phyloP scores from a whole-genome alignment of 2,329 filamentous ascomycete genomes.

The Tolypocladium inflatum region DNA sequence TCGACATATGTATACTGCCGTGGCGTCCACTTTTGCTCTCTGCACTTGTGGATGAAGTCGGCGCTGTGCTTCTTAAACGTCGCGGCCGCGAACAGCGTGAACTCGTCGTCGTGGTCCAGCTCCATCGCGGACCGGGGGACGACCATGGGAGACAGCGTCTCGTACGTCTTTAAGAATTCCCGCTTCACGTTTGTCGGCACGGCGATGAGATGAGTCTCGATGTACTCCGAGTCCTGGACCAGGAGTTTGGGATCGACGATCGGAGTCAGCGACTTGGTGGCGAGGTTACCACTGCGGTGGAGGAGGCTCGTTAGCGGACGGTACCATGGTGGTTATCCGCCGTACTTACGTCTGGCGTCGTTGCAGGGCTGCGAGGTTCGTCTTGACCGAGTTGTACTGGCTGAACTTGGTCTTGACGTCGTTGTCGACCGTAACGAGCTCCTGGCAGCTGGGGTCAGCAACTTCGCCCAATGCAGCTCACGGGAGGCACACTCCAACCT shows the following conservation, averaged over 20 bases:
- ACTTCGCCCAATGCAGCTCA: not conserved
- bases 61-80: conserved; percentile 84
- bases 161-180: conserved; percentile 83
- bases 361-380: conserved; percentile 70
- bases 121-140: conserved; percentile 79
- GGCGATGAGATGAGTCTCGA: conserved; percentile 89
- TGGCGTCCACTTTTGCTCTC: conserved; percentile 90
- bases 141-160: conserved; percentile 82
- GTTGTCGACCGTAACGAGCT: conserved; percentile 85
- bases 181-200: conserved; percentile 73
- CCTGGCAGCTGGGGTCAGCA: conserved; percentile 37
- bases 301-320: conserved; percentile 3
- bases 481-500: conserved; percentile 40
- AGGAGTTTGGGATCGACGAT: conserved; percentile 74
- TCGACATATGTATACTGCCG: conserved; percentile 90
- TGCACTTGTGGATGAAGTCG: conserved; percentile 86
- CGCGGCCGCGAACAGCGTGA: conserved; percentile 77
- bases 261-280: conserved; percentile 86
- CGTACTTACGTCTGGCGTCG: conserved; percentile 70
- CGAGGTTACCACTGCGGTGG: conserved; percentile 66
- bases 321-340: not conserved
- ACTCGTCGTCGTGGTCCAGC: conserved; percentile 81
- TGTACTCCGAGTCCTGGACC: conserved; percentile 86
- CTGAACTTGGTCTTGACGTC: conserved; percentile 91
- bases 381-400: conserved; percentile 89